Evolutionary conservation across 495 filamentous ascomycete species (phyloP).

Genomic region (Neurospora sp.): DNA sequence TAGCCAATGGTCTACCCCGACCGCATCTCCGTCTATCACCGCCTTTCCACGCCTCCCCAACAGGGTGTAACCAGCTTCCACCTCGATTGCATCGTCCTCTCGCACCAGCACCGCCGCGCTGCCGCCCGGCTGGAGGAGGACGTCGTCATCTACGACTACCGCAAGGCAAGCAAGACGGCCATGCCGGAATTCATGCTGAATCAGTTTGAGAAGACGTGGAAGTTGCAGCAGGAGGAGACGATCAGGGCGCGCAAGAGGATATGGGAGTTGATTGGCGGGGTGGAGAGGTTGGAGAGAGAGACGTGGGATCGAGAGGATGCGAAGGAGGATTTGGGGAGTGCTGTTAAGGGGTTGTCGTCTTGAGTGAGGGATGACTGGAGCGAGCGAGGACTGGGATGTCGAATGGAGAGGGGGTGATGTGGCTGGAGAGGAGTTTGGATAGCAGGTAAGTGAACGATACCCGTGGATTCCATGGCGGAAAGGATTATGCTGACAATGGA

Average conservation of each 20-base stretch:
- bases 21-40: constrained; percentile 80
- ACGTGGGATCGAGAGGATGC: constrained; percentile 69
- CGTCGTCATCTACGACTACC: constrained; percentile 79
- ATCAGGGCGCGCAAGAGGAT: constrained; percentile 35
- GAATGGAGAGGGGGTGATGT: background rate
- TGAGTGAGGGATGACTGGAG: background rate
- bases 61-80: constrained; percentile 24
- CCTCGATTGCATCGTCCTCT: constrained; percentile 58
- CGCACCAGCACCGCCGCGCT: constrained; percentile 67
- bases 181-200: constrained; percentile 59
- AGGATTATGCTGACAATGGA: background rate
- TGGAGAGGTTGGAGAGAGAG: constrained; percentile 53
- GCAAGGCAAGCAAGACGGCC: constrained; percentile 39
- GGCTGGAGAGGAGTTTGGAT: background rate
- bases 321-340: constrained; percentile 58
- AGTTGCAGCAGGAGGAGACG: constrained; percentile 55
- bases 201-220: constrained; percentile 54
- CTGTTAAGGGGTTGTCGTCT: constrained; percentile 1
- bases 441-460: background rate
- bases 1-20: constrained; percentile 88
- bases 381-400: background rate
- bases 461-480: background rate
- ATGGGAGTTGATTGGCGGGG: constrained; percentile 40
- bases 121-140: constrained; percentile 75
- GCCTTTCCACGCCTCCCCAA: constrained; percentile 42